Conservation (phyloP, 371 early-diverging fungal genomes). For the Mortierella sp. region DNA sequence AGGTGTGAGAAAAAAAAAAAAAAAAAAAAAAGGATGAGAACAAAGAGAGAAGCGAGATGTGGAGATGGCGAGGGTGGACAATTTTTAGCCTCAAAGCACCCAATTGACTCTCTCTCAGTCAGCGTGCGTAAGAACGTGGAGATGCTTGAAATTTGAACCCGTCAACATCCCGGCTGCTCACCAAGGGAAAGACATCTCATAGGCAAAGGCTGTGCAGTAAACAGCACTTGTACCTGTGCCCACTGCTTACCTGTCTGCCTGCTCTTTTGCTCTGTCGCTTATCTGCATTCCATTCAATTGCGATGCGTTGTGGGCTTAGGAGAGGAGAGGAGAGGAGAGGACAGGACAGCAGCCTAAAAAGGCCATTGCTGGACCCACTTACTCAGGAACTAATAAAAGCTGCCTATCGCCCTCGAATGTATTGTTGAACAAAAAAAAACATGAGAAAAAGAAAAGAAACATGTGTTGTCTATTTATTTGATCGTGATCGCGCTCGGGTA, state of each 20-base stretch:
- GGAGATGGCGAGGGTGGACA: neutral
- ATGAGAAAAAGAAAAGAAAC: neutral
- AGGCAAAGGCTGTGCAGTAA: too few species aligned
- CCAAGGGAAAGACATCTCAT: too few species aligned
- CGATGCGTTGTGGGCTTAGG: neutral
- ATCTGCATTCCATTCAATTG: neutral
- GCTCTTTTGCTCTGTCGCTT: neutral
- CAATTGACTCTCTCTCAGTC: too few species aligned
- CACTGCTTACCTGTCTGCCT: neutral
- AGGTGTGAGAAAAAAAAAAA: neutral
- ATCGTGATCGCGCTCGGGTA: slow-evolving; percentile 13
- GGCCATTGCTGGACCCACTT: neutral
- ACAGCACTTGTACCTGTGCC: too few species aligned
- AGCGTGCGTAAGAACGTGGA: too few species aligned
- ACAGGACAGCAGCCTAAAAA: too few species aligned
- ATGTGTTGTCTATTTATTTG: neutral
- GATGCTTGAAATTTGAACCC: too few species aligned
- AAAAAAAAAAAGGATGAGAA: neutral
- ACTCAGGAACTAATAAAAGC: neutral
- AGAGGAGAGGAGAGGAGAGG: too few species aligned
- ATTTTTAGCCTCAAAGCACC: neutral
- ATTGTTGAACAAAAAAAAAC: neutral
- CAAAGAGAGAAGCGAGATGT: neutral
- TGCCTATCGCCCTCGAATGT: neutral
- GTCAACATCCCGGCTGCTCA: too few species aligned